Evolutionary conservation across 2,329 filamentous ascomycete genomes (phyloP).

Genomic region (Fusarium pilosicola): DNA sequence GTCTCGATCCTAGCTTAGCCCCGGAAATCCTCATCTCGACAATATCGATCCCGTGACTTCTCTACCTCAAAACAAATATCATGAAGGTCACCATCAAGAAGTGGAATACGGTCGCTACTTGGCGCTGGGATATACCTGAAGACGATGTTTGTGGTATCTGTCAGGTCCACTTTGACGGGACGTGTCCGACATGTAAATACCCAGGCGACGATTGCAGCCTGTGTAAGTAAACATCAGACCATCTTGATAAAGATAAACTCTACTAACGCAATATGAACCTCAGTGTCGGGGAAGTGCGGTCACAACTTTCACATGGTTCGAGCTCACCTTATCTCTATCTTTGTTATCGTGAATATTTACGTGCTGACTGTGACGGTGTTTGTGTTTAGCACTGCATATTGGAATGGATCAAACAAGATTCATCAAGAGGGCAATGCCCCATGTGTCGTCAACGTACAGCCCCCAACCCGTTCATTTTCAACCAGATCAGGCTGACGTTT

Average conservation of each 20-base stretch:
- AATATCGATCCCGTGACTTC: constrained; percentile 19
- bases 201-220: constrained; percentile 95
- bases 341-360: constrained; percentile 12
- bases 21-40: neutral
- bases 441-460: constrained; percentile 93
- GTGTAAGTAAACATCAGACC: constrained; percentile 64
- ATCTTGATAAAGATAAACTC: constrained; percentile 6
- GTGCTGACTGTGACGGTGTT: constrained; percentile 24
- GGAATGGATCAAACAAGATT: constrained; percentile 96
- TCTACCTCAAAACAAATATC: constrained; percentile 26
- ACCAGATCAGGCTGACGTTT: constrained; percentile 17
- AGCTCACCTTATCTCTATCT: constrained; percentile 1
- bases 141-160: constrained; percentile 99
- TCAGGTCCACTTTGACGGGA: constrained; percentile 96
- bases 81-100: constrained; percentile 98
- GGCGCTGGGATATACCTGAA: constrained; percentile 97
- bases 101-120: constrained; percentile 94
- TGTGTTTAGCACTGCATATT: constrained; percentile 84
- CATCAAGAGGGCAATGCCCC: constrained; percentile 91
- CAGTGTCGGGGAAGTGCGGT: constrained; percentile 91
- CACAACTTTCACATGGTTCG: constrained; percentile 97
- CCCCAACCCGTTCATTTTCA: neutral
- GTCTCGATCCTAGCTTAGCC: neutral
- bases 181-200: constrained; percentile 97
- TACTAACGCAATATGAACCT: constrained; percentile 29